Base-by-base conservation (phyloP, 768 basidiomycete species). In the Mycena indigotica region DNA sequence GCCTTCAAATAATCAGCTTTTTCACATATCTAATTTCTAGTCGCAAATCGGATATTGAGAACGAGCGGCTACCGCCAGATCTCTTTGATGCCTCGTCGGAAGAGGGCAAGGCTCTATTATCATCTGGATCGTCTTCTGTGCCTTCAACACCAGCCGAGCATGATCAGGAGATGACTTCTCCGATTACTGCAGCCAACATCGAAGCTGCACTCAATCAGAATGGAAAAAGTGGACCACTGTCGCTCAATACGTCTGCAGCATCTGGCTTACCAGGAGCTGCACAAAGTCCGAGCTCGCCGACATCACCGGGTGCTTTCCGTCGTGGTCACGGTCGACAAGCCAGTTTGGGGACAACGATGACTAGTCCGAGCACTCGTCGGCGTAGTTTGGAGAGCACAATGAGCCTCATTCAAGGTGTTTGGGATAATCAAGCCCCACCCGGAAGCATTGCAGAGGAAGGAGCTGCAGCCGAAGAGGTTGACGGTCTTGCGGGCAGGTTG, bases 41-140 rank as follows among this genome's bases (percentile, higher is more conserved):
- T 39, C 93, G 95, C 59, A 95, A 95, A 77, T 93, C 91, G 41
- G 97, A 98, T 78, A 98, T 98, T 64, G 96, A 98, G 75, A 98
- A 98, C 75, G 97, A 99, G 73, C 89, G 95, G 29, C 79, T 98
- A n/a, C 97, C 96, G 2, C 96, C 96, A 2, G 94, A 98, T 16
- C 80, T 99, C 17, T 89, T 93, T 70, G 95, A 98, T 67, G 88
- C 86, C 5, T 76, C 82, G 61, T 87, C 85, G 10, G 83, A 83
- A 62, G 86, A 89, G 73, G 88, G 86, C 55, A 85, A 82, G 62
- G 84, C 87, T 5, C 82, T 86, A 61, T 66, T 90, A 55, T 70
- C 72, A 3, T 39, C 61, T 15, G 50, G 70, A 66, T 62, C 62
- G 32, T 75, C 80, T 1, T 75, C 75, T 2, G 70, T 77, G 17